Conservation (phyloP, 257 asterid species). For the Paraleonurus japonicus region DNA sequence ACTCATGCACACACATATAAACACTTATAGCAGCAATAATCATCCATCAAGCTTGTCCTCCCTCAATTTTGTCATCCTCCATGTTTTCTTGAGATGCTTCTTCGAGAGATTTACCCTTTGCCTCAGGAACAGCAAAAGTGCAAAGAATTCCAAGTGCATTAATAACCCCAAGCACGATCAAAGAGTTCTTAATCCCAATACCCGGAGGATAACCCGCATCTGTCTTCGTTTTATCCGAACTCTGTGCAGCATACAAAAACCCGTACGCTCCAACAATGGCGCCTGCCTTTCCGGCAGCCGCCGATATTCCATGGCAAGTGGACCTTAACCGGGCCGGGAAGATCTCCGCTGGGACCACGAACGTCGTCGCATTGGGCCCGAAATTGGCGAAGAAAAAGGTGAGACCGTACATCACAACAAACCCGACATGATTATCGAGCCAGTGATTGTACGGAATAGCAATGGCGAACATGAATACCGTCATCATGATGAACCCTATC, state of each 20-base stretch:
- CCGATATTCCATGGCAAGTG: conserved; percentile 48
- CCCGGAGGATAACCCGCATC: conserved; percentile 39
- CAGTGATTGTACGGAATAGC: conserved; percentile 45
- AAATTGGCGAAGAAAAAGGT: conserved; percentile 54
- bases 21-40: too few species aligned
- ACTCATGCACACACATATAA: too few species aligned
- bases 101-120: conserved; percentile 45
- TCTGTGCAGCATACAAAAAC: conserved; percentile 42
- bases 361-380: conserved; percentile 52
- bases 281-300: conserved; percentile 46
- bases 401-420: conserved; percentile 35
- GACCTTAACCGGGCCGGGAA: conserved; percentile 48
- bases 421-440: conserved; percentile 34
- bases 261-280: conserved; percentile 54
- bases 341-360: conserved; percentile 48
- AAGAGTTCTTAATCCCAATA: conserved; percentile 39
- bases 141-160: conserved; percentile 39
- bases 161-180: conserved; percentile 35
- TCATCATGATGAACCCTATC: conserved; percentile 49
- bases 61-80: not conserved
- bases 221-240: conserved; percentile 14
- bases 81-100: conserved; percentile 45
- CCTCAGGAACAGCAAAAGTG: conserved; percentile 47
- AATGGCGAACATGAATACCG: conserved; percentile 41
- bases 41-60: not conserved